Evolutionary conservation across 257 asterid species (phyloP).

Genomic region (Solanum arcanum): DNA sequence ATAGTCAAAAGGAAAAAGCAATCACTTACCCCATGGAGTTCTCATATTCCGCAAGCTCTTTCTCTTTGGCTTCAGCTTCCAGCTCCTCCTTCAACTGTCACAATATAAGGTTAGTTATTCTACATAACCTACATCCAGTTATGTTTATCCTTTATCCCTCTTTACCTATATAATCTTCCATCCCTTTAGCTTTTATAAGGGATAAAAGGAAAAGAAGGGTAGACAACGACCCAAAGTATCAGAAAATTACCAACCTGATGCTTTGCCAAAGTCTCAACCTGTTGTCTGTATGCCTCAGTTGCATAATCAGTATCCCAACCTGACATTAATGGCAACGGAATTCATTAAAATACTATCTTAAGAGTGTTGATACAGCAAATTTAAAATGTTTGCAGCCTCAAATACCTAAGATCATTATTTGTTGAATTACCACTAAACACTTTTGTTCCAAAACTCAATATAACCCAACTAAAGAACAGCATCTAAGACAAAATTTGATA

Average conservation of each 20-base stretch:
- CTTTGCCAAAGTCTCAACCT: slow-evolving; percentile 82
- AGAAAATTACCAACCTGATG: slow-evolving; percentile 52
- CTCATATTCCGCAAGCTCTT: slow-evolving; percentile 67
- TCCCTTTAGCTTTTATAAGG: neutral
- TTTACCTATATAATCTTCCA: neutral
- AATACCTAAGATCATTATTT: neutral
- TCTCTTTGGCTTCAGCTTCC: slow-evolving; percentile 84
- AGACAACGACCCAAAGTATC: neutral
- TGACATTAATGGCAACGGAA: slow-evolving; percentile 16
- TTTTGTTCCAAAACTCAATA: neutral
- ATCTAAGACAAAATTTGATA: neutral
- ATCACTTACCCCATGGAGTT: slow-evolving; percentile 44
- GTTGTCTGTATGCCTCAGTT: slow-evolving; percentile 86
- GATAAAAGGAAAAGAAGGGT: neutral
- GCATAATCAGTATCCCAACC: slow-evolving; percentile 99
- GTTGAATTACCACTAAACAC: neutral
- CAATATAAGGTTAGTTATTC: slow-evolving; percentile 3
- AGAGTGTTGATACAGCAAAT: neutral
- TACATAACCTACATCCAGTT: neutral
- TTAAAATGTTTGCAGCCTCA: neutral
- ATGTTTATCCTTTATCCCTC: neutral
- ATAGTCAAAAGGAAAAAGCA: neutral
- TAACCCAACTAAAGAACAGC: neutral
- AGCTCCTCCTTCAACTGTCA: slow-evolving; percentile 71
- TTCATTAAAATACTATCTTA: neutral